These are phyloP conservation scores for Mortierella sp. DNA, from an alignment of 371 early-diverging fungal species.

Conservation along the genomic window DNA sequence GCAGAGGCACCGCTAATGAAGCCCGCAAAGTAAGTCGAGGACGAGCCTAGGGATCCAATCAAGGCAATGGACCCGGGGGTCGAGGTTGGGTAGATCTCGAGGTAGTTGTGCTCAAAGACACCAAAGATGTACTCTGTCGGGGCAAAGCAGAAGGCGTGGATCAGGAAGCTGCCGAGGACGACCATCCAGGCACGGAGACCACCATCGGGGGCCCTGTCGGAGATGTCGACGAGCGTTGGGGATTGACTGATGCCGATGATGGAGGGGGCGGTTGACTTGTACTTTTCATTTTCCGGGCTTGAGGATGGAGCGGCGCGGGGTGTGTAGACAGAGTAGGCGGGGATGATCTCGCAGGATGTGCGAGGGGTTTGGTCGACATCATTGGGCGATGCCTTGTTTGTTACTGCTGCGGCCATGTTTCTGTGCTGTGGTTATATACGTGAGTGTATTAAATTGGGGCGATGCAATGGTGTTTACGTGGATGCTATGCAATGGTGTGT, in stretches of 20 bases:
- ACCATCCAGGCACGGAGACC: constrained; percentile 74
- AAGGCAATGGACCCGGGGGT: constrained; percentile 59
- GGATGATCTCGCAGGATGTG: constrained; percentile 38
- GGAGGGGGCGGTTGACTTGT: constrained; percentile 34
- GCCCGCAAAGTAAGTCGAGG: constrained; percentile 58
- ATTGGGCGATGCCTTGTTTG: constrained; percentile 3
- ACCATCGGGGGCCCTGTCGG: constrained; percentile 57
- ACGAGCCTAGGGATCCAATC: constrained; percentile 62
- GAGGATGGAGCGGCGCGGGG: constrained; percentile 23
- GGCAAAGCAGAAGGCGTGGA: constrained; percentile 64
- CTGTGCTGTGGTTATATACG: not conserved
- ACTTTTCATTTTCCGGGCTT: constrained; percentile 38
- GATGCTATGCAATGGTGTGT: not conserved
- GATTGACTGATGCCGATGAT: constrained; percentile 40
- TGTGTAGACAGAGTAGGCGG: constrained; percentile 19
- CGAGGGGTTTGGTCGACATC: constrained; percentile 45
- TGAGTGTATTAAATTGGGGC: not conserved
- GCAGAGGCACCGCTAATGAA: constrained; percentile 59
- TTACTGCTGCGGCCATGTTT: not conserved
- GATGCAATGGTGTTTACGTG: not conserved
- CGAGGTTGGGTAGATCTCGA: constrained; percentile 47
- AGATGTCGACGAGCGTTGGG: constrained; percentile 40
- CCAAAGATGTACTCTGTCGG: constrained; percentile 66
- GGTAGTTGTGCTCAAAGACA: constrained; percentile 62
- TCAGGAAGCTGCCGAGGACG: constrained; percentile 66